Percentiles rank a stretch among this genome's conserved stretches.
Evolutionary conservation across 371 early-diverging fungal species (phyloP).

Genomic region (Encephalitozoon hellem): DNA sequence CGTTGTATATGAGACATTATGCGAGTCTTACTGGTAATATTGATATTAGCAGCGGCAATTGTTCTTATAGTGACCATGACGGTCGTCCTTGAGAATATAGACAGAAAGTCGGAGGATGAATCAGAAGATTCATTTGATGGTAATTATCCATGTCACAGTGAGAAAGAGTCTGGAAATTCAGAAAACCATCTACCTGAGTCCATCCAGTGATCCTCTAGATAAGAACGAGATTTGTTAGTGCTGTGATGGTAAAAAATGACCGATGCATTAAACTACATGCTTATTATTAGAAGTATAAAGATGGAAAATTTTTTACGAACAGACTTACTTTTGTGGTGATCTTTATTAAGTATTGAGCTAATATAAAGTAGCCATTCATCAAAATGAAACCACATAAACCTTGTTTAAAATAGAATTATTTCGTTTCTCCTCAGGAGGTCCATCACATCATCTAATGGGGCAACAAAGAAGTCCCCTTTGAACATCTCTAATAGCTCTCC

Average conservation of each 20-base stretch:
- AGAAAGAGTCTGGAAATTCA: neutral
- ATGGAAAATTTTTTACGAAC: too few species aligned
- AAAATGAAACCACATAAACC: neutral
- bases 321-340: too few species aligned
- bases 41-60: neutral
- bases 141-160: neutral
- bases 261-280: too few species aligned
- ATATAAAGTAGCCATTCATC: neutral
- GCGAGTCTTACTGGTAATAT: neutral
- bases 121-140: neutral
- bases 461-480: constrained; percentile 53
- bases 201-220: too few species aligned
- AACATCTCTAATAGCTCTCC: constrained; percentile 40
- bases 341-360: too few species aligned
- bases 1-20: neutral
- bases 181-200: neutral
- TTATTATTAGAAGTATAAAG: too few species aligned
- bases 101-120: neutral
- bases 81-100: neutral
- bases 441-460: constrained; percentile 31
- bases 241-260: too few species aligned
- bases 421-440: constrained; percentile 12
- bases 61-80: neutral
- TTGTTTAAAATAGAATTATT: constrained; percentile 28
- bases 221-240: too few species aligned